Evolutionary conservation across 371 early-diverging fungal genomes (phyloP), one percentile per base, ranked within the genome.

Genomic region (Mortierella sp.): DNA sequence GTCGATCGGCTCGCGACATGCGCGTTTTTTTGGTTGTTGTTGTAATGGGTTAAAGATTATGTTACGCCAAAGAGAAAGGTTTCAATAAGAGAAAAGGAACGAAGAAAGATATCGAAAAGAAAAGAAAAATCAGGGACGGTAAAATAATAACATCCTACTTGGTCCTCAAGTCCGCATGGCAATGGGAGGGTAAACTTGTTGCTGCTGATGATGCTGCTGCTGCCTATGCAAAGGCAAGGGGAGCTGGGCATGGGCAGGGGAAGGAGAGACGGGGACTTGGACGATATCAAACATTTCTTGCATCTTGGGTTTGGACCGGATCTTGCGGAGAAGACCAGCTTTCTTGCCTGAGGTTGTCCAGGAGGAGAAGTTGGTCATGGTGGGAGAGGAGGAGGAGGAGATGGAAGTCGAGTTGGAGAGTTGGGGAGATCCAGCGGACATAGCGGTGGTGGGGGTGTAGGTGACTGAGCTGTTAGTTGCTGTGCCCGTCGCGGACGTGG

Each of bases 231-330:
- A n/a, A 70, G 76, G 38, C 21, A 74, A 29, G 14, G 63, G 32
- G 11, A 55, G 71, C 27, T 29, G n/a, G 27, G 70, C 8, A 16
- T 60, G 71, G 32, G 41, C 32, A 32, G 56, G 24, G 35, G 29
- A 6, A 49, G 54, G 56, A 1, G 56, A n/a, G 11, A 56, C 27
- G n/a, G 56, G 71, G 63, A 44, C 27, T 4, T 55, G 75, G 21
- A 83, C 79, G n/a, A 83, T 83, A 12, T 83, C 84, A 73, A 83
- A 85, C 55, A 81, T 10, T 21, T 81, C 86, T 58, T 79, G 76
- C 71, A 85, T 29, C 54, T 76, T 81, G 5, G 82, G 77, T 10
- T 74, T 73, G 21, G 86, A 81, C 41, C 86, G 79, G 46, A 85
- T 85, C 82, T 85, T 85, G 55, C 86, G 76, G 56, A 85, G 49